Base-by-base conservation (phyloP, 164 flowering plant species). In the Piper longum region DNA sequence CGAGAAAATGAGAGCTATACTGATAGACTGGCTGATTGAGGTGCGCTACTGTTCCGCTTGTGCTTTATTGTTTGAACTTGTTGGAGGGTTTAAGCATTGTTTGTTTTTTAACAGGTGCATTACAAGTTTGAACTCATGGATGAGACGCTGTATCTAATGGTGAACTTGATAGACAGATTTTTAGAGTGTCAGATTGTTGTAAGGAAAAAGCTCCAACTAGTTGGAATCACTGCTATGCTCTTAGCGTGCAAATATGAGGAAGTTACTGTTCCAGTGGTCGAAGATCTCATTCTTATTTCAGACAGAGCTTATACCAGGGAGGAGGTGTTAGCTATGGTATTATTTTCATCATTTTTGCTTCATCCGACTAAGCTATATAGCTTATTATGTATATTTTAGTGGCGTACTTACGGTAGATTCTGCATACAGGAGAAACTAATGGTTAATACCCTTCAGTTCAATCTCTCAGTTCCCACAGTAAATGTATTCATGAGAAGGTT, bases 21-120 rank as follows among this genome's bases (percentile, higher is more conserved):
- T 88, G 14, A 85, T 88, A 57, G 97, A 91, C 69, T 91, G 97
- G 97, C 77, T 91, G 44, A 91, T 91, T 36, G 97, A 91, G 95
- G 97, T 90, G 9, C 36, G 14, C 3, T 57, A 26, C 41, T 57
- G 8, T 7, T 8, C 3, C 26, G 26, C 13, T 57, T 16, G 18
- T 26, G 9, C 9, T 41, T 26, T 3, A 12, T 5, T 14, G 0
- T 48, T 2, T 2, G 52, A 5, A 48, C 42, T 26, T 12, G 26
- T 26, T 26, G 12, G 39, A 57, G 12, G 36, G 16, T 14, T 26
- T 57, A 12, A 26, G 60, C 26, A n/a, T 4, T 57, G 12, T 26
- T 41, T 13, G 2, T 36, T 57, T 2, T 59, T 60, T 41, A 55
- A 71, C 75, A 89, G 96, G 97, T 90, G 36, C 97, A 90, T 59